Base-by-base conservation (phyloP, 495 filamentous ascomycete species). In the Penicillium antarcticum region DNA sequence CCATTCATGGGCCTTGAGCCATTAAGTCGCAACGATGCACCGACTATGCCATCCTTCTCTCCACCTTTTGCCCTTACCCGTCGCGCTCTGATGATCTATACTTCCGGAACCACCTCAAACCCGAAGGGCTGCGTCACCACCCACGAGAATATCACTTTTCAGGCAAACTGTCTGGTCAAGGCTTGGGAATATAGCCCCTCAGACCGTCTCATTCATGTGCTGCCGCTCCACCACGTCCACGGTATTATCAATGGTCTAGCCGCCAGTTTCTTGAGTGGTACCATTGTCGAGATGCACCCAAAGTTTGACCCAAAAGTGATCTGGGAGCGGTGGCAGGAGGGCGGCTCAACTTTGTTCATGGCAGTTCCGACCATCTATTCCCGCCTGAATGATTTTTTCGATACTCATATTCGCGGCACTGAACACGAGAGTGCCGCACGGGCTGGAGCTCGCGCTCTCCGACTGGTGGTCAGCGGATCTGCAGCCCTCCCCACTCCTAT, bases 341-440 rank as follows among this genome's bases (percentile, higher is more conserved):
- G 52, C 3, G 65, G 60, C 35, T 67, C 71, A 17, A 73, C 70
- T 24, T 65, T 73, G 67, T 74, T 76, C 53, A 68, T 76, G 57
- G 73, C 69, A 29, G 73, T 76, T 10, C 73, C 73, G 11, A 76
- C 73, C 17, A 74, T 76, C 48, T 76, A 76, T 60, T 64, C 71
- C 12, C 71, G 73, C 0, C 57, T 76, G 7, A 71, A 74, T 35
- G 73, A 74, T 45, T 70, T 77, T 48, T 73, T 80, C 17, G 70
- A 74, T 18, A 33, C 67, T 10, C 56, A 71, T 29, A 68, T 76
- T 29, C 71, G 68, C 14, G 66, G 62, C 2, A 76, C 80, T 16
- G 60, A 64, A 10, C 50, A 53, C 6, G 73, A 74, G 36, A n/a
- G 37, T 9, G 39, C 57, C 2, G 63, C 71, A 11, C 60, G 71